Base-by-base conservation (phyloP, 73 alveolate species). In the Paramecium sonneborni region DNA sequence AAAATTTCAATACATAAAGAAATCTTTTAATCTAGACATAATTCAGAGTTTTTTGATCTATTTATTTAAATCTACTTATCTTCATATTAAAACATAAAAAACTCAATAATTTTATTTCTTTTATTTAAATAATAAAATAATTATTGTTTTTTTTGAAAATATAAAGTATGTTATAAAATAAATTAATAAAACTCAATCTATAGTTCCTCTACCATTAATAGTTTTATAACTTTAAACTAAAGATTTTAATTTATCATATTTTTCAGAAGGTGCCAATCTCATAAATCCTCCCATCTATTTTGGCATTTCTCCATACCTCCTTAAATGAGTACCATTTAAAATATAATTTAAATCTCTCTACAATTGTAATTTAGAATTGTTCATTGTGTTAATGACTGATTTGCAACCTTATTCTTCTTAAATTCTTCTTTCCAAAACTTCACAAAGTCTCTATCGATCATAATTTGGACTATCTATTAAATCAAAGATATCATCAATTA, bases 291-390 rank as follows among this genome's bases (percentile, higher is more conserved):
- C 87, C 87, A 74, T 74, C 5, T 74, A 28, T 39, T 74, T 34
- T 3, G 99, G 99, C 68, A 92, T 93, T 88, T 97, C 98, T 32
- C 99, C 99, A 96, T 76, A 95, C 30, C 95, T 89, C 28, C 99
- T 85, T 5, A 97, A 96, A 10, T 85, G 92, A 93, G 93, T 82
- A 2, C 99, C 99, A 88, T 91, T 92, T 44, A 97, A 95, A 52
- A 97, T 97, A 86, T 97, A 96, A 23, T 98, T 97, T 28, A 97
- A 88, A 92, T 97, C 99, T 56, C 96, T 88, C 85, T 96, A 95
- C 85, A 96, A 57, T 28, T 95, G 93, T 56, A 93, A 85, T 92
- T 95, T 96, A 9, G 92, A 84, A 11, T 97, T 95, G 72, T 96
- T 93, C 84, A 93, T 89, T 0, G 93, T 93, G 20, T 93, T 85